phyloP scores from a whole-genome alignment of 2,329 filamentous ascomycete genomes.

The Blastomyces parvus region DNA sequence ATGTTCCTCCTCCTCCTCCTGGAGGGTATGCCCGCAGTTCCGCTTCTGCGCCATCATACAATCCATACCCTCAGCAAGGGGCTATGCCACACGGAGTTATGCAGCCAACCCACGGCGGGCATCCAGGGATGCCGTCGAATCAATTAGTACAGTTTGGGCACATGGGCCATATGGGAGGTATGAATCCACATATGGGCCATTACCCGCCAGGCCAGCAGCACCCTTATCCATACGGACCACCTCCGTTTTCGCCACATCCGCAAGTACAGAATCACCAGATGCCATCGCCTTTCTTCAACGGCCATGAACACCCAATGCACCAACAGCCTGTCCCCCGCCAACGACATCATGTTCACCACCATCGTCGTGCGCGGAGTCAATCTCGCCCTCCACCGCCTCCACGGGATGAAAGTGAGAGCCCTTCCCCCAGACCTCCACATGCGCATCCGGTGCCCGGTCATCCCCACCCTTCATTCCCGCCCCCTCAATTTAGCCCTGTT shows the following conservation, averaged over 20 bases:
- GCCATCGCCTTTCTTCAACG: conserved; percentile 12
- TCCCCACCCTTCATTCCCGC: conserved; percentile 15
- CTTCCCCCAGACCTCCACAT: conserved; percentile 24
- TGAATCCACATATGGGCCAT: conserved; percentile 10
- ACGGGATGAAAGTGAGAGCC: conserved; percentile 25
- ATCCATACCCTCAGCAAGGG: conserved; percentile 23
- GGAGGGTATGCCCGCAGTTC: conserved; percentile 32
- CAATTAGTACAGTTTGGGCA: conserved; percentile 17
- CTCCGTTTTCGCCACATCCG: conserved; percentile 8
- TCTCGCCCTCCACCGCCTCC: conserved; percentile 5
- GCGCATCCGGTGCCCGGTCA: conserved; percentile 19
- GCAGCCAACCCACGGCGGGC: conserved; percentile 19
- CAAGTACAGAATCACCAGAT: conserved; percentile 11
- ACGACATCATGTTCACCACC: conserved; percentile 12
- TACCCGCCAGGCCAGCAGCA: conserved; percentile 10
- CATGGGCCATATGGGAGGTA: conserved; percentile 5
- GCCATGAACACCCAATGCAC: conserved; percentile 10
- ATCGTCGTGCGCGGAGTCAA: conserved; percentile 12
- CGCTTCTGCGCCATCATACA: conserved; percentile 33
- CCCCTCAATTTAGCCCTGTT: conserved; percentile 24
- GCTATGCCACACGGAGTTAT: conserved; percentile 14
- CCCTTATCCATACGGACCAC: conserved; percentile 14
- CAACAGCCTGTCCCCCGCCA: conserved; percentile 3
- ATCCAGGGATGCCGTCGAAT: conserved; percentile 19
- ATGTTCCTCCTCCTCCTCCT: conserved; percentile 21